These are phyloP conservation scores for Aegle marmelos DNA, from an alignment of 345 rosid species.

Conservation along the genomic window DNA sequence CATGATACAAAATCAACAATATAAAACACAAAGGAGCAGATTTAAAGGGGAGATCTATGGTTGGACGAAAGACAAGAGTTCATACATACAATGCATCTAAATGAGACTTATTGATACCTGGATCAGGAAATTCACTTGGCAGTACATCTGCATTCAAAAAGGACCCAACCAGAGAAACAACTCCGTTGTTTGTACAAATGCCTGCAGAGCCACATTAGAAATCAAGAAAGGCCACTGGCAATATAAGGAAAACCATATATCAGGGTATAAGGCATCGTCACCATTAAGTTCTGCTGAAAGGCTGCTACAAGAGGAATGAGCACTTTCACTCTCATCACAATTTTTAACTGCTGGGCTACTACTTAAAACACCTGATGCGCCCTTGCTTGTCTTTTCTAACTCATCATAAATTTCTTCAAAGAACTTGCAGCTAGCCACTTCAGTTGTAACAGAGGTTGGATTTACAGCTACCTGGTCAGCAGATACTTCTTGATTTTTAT, in stretches of 20 bases:
- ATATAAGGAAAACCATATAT: neutral
- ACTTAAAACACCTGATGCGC: neutral
- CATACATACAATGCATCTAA: neutral
- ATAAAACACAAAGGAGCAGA: neutral
- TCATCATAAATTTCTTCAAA: constrained; percentile 22
- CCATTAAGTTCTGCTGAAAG: constrained; percentile 27
- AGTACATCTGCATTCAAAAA: constrained; percentile 11
- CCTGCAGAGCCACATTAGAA: constrained; percentile 23
- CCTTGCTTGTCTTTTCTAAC: constrained; percentile 14
- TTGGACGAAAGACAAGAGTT: neutral
- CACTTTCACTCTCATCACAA: constrained; percentile 19
- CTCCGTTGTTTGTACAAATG: constrained; percentile 5
- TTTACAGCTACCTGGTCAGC: constrained; percentile 21
- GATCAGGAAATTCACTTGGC: constrained; percentile 13
- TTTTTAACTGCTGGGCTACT: constrained; percentile 8
- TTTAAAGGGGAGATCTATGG: neutral
- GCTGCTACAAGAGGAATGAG: constrained; percentile 8
- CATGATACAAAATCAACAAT: neutral
- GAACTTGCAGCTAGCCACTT: constrained; percentile 11
- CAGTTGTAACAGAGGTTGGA: constrained; percentile 24
- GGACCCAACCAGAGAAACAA: constrained; percentile 15
- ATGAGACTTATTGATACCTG: constrained; percentile 18
- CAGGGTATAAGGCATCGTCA: constrained; percentile 4
- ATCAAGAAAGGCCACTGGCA: constrained; percentile 6
- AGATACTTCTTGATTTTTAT: constrained; percentile 25